These are phyloP conservation scores for Dichotomopilus funicola DNA, from an alignment of 2,329 filamentous ascomycete genomes.

Conservation along the genomic window DNA sequence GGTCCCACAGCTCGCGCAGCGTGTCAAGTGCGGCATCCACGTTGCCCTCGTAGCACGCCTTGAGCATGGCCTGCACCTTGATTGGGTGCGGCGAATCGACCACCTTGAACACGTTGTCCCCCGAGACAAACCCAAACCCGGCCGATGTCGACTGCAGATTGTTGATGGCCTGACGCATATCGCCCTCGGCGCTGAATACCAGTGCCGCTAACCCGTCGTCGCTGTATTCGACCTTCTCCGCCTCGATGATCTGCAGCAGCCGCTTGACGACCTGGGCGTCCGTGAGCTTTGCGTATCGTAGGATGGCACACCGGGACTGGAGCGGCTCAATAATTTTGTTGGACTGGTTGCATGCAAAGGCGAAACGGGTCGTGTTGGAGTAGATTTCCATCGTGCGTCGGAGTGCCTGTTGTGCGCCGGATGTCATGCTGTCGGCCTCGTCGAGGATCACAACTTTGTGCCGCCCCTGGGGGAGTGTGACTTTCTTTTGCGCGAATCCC, in stretches of 20 bases:
- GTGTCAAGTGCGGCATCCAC: slow-evolving; percentile 81
- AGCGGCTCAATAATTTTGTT: slow-evolving; percentile 99
- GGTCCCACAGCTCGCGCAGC: slow-evolving; percentile 83
- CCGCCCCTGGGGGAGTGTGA: slow-evolving; percentile 80
- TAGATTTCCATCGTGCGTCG: slow-evolving; percentile 98
- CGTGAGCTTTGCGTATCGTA: slow-evolving; percentile 86
- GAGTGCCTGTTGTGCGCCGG: slow-evolving; percentile 89
- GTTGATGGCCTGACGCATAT: slow-evolving; percentile 99
- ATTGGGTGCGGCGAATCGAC: slow-evolving; percentile 96
- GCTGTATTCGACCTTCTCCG: slow-evolving; percentile 81
- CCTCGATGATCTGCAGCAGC: slow-evolving; percentile 84
- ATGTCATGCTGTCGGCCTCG: slow-evolving; percentile 97
- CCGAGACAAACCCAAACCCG: slow-evolving; percentile 94
- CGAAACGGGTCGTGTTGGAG: slow-evolving; percentile 90
- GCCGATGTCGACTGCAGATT: slow-evolving; percentile 90
- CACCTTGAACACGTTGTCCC: slow-evolving; percentile 96
- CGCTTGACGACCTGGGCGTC: slow-evolving; percentile 90
- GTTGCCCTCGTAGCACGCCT: slow-evolving; percentile 88
- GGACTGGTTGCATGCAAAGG: slow-evolving; percentile 96
- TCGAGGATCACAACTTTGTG: slow-evolving; percentile 98
- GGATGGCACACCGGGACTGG: slow-evolving; percentile 91
- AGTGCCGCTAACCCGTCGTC: slow-evolving; percentile 94
- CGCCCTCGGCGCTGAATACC: slow-evolving; percentile 93
- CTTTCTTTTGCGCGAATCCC: slow-evolving; percentile 97
- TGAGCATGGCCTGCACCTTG: slow-evolving; percentile 98